A percentile compares a stretch with the other conserved stretches of the same genome.
These are phyloP conservation scores for Butyriboletus loyo DNA, from an alignment of 768 basidiomycete species.

Conservation along the genomic window DNA sequence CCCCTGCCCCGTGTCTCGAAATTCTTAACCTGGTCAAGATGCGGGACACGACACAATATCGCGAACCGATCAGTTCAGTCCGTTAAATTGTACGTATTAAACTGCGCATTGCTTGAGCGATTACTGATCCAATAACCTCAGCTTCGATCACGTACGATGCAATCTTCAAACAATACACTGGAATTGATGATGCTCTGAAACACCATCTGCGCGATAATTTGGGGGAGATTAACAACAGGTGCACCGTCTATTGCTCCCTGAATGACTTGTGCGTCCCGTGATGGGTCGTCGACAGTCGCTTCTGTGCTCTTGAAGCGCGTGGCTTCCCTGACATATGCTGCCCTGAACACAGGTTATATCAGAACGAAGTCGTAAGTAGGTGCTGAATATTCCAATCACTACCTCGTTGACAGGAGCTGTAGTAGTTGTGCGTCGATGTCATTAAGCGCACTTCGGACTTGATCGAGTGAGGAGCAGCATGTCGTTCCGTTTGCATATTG, in stretches of 20 bases:
- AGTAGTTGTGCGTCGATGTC: constrained; percentile 18
- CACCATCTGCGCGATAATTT: constrained; percentile 21
- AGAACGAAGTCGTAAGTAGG: not conserved
- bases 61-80: not conserved
- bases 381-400: too few relatives aligned
- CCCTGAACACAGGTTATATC: not conserved
- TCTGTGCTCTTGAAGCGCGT: constrained; percentile 24
- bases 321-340: constrained; percentile 25
- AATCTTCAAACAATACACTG: constrained; percentile 22
- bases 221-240: constrained; percentile 16
- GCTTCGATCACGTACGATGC: constrained; percentile 13
- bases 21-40: too few relatives aligned
- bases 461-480: constrained; percentile 24
- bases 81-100: constrained; percentile 3
- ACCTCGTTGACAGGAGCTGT: constrained; percentile 20
- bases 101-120: constrained; percentile 5
- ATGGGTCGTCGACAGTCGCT: constrained; percentile 8
- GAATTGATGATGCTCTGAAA: constrained; percentile 20
- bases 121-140: too few relatives aligned
- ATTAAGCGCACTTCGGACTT: constrained; percentile 17
- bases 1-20: too few relatives aligned
- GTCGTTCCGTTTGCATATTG: constrained; percentile 19
- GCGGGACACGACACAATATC: not conserved
- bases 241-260: constrained; percentile 19
- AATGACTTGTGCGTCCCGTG: constrained; percentile 18